A percentile compares a stretch with the other conserved stretches of the same genome.
These are phyloP conservation scores for Globisporangium iwayamae DNA, from an alignment of 352 stramenopile genomes.

Conservation along the genomic window DNA sequence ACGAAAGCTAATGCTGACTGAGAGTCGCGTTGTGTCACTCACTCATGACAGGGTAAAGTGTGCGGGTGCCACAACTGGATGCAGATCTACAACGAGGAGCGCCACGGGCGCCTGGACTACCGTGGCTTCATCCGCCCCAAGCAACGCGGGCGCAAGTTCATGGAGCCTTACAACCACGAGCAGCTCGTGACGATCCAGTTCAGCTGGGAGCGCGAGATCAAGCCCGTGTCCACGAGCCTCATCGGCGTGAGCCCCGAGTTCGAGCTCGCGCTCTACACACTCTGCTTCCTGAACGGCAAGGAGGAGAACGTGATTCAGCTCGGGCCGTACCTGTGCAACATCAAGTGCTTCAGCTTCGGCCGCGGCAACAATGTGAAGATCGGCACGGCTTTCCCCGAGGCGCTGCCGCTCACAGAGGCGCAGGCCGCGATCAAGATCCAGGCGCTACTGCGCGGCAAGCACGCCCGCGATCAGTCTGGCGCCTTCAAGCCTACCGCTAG, in stretches of 20 bases:
- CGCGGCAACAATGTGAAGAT: conserved; percentile 74
- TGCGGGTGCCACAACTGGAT: conserved; percentile 97
- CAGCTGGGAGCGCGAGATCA: conserved; percentile 84
- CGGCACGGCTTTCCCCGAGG: conserved; percentile 76
- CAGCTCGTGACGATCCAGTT: conserved; percentile 95
- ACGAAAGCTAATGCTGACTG: no score
- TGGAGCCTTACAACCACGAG: conserved; percentile 82
- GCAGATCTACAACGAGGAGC: conserved; percentile 95
- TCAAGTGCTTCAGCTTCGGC: conserved; percentile 88
- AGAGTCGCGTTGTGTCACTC: no score
- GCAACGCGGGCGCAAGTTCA: conserved; percentile 61
- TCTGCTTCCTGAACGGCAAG: conserved; percentile 91
- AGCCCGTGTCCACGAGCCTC: conserved; percentile 91
- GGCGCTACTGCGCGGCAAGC: conserved; percentile 49
- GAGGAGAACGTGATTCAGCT: conserved; percentile 86
- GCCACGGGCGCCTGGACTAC: conserved; percentile 91
- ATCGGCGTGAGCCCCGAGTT: conserved; percentile 95
- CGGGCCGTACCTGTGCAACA: conserved; percentile 83
- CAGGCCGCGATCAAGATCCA: conserved; percentile 80
- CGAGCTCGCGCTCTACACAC: conserved; percentile 95
- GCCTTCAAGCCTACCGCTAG: background rate
- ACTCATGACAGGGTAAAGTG: conserved; percentile 65
- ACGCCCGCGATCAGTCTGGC: conserved; percentile 25
- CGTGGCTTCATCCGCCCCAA: conserved; percentile 91
- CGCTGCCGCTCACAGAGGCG: conserved; percentile 59